Base-by-base conservation (phyloP, 176 grass and related monocot species). In the Carex parvula region DNA sequence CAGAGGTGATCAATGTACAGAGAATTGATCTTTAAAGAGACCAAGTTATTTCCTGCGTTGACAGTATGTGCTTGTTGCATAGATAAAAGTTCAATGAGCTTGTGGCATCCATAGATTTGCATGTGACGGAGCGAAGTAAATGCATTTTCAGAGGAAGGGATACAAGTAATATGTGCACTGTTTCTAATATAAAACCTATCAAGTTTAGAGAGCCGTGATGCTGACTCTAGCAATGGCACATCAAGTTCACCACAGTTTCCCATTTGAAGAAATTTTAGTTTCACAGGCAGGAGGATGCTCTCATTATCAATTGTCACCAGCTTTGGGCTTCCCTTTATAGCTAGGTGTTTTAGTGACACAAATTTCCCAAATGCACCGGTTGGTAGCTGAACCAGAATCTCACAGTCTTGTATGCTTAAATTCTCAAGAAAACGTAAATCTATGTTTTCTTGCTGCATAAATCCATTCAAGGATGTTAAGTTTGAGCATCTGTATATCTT, bases 1-100 rank as follows among this genome's bases (percentile, higher is more conserved):
- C 18, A 85, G 7, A 79, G 52, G 48, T 83, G 62, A 91, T 85
- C 63, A 70, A 91, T 62, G 50, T 63, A 33, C 64, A 91, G 55
- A 0, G 65, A 29, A 21, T 83, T 39, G 0, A 91, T 69, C 10
- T 56, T 56, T 63, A 86, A 26, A 24, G 79, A 84, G 17, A 5
- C 65, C 65, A 60, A 30, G 13, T n/a, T 79, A 46, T 62, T 64
- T 83, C 8, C 67, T 55, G 35, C 15, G 50, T 7, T 35, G 30
- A 58, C 32, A 81, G 16, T 46, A 20, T 57, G 37, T 37, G 16
- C 64, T 82, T 14, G 42, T 76, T 57, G 0, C 18, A 61, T 35
- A 4, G 13, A 37, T 17, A 44, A 30, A 66, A 33, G 8, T 39
- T 80, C 65, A 63, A 44, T 7, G 59, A 90, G 85, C 35, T 88